These are phyloP conservation scores for Saposhnikovia divaricata DNA, from an alignment of 129 eudicot genomes.

Conservation along the genomic window DNA sequence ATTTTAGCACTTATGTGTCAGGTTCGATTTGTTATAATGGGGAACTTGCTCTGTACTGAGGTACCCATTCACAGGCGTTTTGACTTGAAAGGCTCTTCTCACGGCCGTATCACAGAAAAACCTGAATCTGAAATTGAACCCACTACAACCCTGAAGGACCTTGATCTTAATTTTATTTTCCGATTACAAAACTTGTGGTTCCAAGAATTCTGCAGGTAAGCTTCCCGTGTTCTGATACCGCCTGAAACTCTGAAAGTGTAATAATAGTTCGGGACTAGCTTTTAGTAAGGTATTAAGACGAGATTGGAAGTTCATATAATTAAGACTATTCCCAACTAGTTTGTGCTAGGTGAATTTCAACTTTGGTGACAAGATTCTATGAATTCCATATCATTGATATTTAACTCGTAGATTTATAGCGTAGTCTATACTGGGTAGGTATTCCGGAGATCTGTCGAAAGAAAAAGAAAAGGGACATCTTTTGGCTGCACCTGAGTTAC, in stretches of 20 bases:
- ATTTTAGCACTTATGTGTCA: constrained; percentile 1
- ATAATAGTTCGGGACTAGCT: background rate
- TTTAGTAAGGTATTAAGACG: background rate
- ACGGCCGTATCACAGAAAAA: constrained; percentile 12
- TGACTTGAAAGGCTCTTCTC: constrained; percentile 18
- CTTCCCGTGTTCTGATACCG: background rate
- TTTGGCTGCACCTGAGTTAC: background rate
- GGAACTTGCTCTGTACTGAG: constrained; percentile 18
- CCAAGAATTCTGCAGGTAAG: constrained; percentile 14
- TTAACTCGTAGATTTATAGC: background rate
- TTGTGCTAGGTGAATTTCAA: background rate
- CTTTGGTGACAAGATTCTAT: background rate
- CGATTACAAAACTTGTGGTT: constrained; percentile 12
- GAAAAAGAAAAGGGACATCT: background rate
- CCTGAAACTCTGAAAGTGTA: background rate
- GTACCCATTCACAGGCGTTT: constrained; percentile 14
- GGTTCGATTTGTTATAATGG: constrained; percentile 20
- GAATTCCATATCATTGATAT: background rate
- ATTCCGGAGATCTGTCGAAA: background rate
- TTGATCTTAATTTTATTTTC: constrained; percentile 13
- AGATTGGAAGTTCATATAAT: background rate
- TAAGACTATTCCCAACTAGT: too few species aligned
- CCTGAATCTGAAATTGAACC: constrained; percentile 12
- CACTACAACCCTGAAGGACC: constrained; percentile 22
- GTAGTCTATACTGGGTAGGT: background rate